Conservation (phyloP, 2,329 filamentous ascomycete species). For the Amylocarpus encephaloides region DNA sequence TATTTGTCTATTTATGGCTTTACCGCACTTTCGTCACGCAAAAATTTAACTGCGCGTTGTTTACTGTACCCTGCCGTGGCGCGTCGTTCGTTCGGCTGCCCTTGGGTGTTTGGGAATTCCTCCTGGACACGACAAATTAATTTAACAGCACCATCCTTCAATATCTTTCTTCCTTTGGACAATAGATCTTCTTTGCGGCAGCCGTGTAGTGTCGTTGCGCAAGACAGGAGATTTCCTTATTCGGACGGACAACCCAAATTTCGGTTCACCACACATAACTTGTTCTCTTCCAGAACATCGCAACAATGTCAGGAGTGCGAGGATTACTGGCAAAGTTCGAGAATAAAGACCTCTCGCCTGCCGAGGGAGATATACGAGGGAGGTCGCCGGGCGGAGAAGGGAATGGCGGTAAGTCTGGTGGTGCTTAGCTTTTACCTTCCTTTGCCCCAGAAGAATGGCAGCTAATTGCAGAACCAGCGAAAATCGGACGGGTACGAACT, state of each 20-base stretch:
- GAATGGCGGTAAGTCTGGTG: conserved; percentile 33
- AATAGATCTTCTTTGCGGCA: no score
- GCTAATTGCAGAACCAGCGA: no score
- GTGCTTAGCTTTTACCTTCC: no score
- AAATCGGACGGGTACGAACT: conserved; percentile 48
- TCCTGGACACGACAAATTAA: no score
- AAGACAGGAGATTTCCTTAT: no score
- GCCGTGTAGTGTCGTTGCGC: no score
- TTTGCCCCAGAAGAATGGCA: no score
- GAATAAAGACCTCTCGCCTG: conserved; percentile 52
- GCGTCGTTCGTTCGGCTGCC: conserved; percentile 2
- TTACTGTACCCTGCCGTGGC: conserved; percentile 11
- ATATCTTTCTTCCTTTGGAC: no score
- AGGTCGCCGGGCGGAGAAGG: conserved; percentile 52
- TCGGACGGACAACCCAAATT: no score
- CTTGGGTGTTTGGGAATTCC: no score
- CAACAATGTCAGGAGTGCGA: conserved; percentile 36
- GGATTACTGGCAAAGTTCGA: conserved; percentile 78
- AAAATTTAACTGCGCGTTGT: conserved; percentile 9
- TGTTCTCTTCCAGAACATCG: conserved; percentile 1
- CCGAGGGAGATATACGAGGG: conserved; percentile 51
- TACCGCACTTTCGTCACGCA: neutral
- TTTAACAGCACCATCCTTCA: neutral
- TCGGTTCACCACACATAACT: neutral
- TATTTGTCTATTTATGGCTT: neutral